These are phyloP conservation scores for Crataegus laevigata DNA, from an alignment of 306 rosid species.

Conservation along the genomic window DNA sequence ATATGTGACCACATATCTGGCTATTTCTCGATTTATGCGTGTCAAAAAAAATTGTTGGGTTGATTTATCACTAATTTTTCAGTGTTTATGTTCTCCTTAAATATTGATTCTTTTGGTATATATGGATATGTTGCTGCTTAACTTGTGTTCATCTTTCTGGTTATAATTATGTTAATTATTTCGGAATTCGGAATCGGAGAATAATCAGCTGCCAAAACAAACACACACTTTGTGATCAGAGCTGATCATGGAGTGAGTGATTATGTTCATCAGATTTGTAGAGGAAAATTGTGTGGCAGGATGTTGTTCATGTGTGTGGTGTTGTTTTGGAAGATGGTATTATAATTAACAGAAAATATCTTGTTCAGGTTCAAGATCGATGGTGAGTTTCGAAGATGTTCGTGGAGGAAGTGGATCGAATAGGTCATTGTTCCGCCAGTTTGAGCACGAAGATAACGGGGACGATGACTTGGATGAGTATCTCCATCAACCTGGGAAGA, in stretches of 20 bases:
- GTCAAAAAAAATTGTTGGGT: neutral
- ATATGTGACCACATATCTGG: no score
- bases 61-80: neutral
- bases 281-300: neutral
- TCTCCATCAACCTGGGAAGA: conserved; percentile 70
- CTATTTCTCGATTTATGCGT: no score
- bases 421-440: conserved; percentile 26
- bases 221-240: neutral
- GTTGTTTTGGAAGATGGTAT: neutral
- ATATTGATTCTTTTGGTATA: neutral
- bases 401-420: conserved; percentile 36
- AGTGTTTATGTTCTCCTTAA: neutral
- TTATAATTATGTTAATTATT: neutral
- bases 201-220: neutral
- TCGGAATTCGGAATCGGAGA: neutral
- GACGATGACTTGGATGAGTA: conserved; percentile 60
- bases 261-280: neutral
- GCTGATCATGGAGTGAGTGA: neutral
- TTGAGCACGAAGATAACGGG: conserved; percentile 44
- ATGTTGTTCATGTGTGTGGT: neutral
- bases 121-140: neutral
- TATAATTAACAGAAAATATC: neutral
- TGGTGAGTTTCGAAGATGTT: conserved; percentile 68
- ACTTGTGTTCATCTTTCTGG: neutral
- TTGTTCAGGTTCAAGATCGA: conserved; percentile 55